Evolutionary conservation across 2,329 filamentous ascomycete species (phyloP).

Genomic region (Sclerotinia nivalis): DNA sequence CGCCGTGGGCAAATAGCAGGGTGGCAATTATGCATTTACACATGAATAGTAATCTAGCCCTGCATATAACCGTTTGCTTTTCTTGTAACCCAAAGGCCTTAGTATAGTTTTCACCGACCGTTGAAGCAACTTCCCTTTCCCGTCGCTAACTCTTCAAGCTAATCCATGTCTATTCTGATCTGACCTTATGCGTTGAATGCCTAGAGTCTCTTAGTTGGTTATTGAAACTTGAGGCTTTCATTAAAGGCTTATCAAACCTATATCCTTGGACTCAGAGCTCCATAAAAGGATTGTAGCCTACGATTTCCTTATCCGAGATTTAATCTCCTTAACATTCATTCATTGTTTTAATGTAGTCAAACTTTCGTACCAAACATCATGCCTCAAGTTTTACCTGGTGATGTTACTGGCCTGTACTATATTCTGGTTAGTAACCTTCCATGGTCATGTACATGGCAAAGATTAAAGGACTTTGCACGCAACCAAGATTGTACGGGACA

Average conservation of each 20-base stretch:
- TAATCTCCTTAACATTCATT: background rate
- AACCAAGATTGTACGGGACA: conserved; percentile 28
- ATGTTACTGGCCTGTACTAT: conserved; percentile 26
- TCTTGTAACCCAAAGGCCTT: background rate
- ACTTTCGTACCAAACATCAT: conserved; percentile 11
- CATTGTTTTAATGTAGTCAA: background rate
- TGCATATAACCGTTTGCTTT: background rate
- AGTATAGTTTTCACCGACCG: background rate
- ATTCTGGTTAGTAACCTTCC: conserved; percentile 26
- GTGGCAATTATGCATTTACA: background rate
- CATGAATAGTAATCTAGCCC: background rate
- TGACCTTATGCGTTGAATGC: conserved; percentile 7
- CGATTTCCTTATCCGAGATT: background rate
- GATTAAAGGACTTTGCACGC: conserved; percentile 35
- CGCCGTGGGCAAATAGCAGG: background rate
- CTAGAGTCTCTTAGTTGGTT: background rate
- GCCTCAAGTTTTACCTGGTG: conserved; percentile 25
- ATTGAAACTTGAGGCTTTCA: background rate
- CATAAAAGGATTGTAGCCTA: background rate
- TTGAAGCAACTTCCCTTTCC: background rate
- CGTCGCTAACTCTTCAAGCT: background rate
- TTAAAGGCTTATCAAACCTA: background rate
- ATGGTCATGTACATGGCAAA: conserved; percentile 35
- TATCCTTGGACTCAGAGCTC: background rate
- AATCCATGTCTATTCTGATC: background rate